Evolutionary conservation across 176 grass and related monocot species (phyloP), one percentile per base, ranked within the genome.

Genomic region (Triticum aestivum): DNA sequence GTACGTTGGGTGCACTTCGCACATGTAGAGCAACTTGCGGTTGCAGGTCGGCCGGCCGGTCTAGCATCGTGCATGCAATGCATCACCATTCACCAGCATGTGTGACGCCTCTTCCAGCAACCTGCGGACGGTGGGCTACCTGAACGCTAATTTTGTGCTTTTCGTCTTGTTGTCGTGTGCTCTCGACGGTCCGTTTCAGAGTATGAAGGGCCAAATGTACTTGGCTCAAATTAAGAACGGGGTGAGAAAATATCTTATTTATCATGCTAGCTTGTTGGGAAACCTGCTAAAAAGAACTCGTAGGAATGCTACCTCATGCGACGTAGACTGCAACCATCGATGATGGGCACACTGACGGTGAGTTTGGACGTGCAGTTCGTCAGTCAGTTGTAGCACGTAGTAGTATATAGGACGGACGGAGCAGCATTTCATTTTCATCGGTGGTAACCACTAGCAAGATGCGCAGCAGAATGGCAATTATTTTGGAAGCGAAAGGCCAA

Each of bases 401-500:
- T 38, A 14, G 29, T 20, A 71, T 42, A 69, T 42, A 41, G n/a
- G 74, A 79, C 45, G n/a, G 45, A 79, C n/a, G 47, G 39, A 61
- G 4, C 23, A 4, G 29, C 8, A 51, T 30, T 58, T 3, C 14
- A 71, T 80, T 30, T 58, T 3, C 14, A 71, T 80, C 14, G 11
- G 35, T 39, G 11, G 32, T 32, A 21, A 73, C 52, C 56, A 24
- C 15, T 72, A 45, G 27, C 79, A 61, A 20, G 8, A 2, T 9
- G 80, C 11, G 34, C 32, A 81, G 65, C 38, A 24, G 69, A 84
- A 26, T 29, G 82, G 39, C 81, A 52, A 34, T 21, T 73, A 34
- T 67, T 34, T 30, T 44, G 18, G 68, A 42, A 73, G 69, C 77
- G 82, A 89, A 81, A 67, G 68, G 87, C 62, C 87, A 74, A 64